Conservation (phyloP, 179 eudicot species). For the Sideroxylon spinosum region DNA sequence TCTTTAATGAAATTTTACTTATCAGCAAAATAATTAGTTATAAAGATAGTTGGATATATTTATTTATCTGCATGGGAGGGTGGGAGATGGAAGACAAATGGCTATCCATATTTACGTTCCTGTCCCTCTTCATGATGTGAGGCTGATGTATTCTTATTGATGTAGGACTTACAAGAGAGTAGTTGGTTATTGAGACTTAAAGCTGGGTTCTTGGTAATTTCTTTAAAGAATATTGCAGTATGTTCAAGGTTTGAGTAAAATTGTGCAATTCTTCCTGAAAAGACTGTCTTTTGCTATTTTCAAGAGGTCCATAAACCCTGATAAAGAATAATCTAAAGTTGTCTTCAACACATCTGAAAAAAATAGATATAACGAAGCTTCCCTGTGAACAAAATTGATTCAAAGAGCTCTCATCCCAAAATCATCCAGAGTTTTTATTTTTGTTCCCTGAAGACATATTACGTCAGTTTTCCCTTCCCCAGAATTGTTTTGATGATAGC, state of each 20-base stretch:
- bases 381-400: too few relatives aligned
- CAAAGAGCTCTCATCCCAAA: too few relatives aligned
- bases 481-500: too few relatives aligned
- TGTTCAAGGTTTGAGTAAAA: neutral
- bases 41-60: neutral
- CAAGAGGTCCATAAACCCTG: too few relatives aligned
- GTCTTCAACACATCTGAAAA: too few relatives aligned
- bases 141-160: neutral
- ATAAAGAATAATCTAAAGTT: too few relatives aligned
- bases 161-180: neutral
- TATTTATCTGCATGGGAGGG: neutral
- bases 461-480: too few relatives aligned
- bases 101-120: neutral
- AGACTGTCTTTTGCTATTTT: too few relatives aligned
- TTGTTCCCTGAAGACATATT: too few relatives aligned
- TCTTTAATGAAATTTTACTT: constrained; percentile 5
- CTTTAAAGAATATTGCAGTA: neutral
- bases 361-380: too few relatives aligned
- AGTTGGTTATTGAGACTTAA: neutral
- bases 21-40: neutral
- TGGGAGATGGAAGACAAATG: constrained; percentile 4
- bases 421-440: too few relatives aligned
- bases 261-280: too few relatives aligned
- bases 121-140: neutral
- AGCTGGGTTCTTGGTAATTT: neutral